These are phyloP conservation scores for Coniferiporia weirii DNA, from an alignment of 1,284 basidiomycete species.

Conservation along the genomic window DNA sequence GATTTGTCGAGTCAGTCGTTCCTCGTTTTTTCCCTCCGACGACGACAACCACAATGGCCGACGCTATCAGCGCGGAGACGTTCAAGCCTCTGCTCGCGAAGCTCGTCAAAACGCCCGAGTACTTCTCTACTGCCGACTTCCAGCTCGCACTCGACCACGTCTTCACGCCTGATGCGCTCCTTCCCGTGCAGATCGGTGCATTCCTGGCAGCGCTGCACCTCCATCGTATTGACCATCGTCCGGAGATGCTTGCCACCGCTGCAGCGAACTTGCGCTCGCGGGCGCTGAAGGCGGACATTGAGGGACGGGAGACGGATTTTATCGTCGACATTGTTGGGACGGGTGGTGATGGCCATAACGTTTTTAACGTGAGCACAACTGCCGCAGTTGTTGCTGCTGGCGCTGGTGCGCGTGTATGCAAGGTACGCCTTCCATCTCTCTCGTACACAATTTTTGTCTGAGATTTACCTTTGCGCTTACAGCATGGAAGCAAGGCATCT, in stretches of 20 bases:
- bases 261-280: constrained; percentile 67
- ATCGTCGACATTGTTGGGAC: constrained; percentile 72
- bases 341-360: constrained; percentile 96
- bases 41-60: not conserved
- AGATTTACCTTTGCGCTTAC: not conserved
- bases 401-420: constrained; percentile 88
- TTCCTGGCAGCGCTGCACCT: constrained; percentile 81
- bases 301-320: constrained; percentile 55
- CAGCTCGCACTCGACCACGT: constrained; percentile 67
- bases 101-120: constrained; percentile 72
- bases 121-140: constrained; percentile 71
- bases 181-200: constrained; percentile 73
- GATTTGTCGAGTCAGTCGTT: not conserved
- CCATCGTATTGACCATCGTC: constrained; percentile 66
- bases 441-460: not conserved
- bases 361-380: constrained; percentile 96
- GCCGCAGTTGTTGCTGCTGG: constrained; percentile 94
- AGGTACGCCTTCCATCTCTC: constrained; percentile 48
- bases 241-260: constrained; percentile 72
- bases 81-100: constrained; percentile 76
- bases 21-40: not conserved
- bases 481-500: constrained; percentile 93
- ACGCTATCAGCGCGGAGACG: constrained; percentile 36
- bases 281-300: constrained; percentile 56
- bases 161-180: constrained; percentile 57